A percentile compares a stretch with the other conserved stretches of the same genome.
These are phyloP conservation scores for Bipolaris gigantea DNA, from an alignment of 2,329 filamentous ascomycete species.

Conservation along the genomic window DNA sequence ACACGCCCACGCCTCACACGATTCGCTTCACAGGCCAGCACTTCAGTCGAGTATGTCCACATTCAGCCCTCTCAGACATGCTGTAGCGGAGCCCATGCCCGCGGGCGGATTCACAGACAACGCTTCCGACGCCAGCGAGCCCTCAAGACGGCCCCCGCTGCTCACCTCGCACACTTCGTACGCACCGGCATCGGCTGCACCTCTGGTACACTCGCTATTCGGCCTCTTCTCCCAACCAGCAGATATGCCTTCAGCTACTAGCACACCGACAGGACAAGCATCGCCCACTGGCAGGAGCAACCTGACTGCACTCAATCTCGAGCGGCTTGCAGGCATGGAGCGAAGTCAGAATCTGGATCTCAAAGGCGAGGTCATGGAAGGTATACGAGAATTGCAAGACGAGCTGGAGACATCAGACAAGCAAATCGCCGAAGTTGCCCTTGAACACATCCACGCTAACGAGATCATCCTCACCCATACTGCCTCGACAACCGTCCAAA, in stretches of 20 bases:
- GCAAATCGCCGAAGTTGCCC: slow-evolving; percentile 84
- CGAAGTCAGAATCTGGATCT: slow-evolving; percentile 62
- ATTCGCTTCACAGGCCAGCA: slow-evolving; percentile 42
- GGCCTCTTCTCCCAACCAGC: slow-evolving; percentile 77
- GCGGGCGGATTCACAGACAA: slow-evolving; percentile 33
- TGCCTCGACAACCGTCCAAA: slow-evolving; percentile 82
- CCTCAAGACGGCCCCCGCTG: slow-evolving; percentile 60
- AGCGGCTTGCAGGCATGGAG: slow-evolving; percentile 47
- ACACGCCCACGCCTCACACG: slow-evolving; percentile 41
- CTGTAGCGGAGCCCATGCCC: slow-evolving; percentile 41
- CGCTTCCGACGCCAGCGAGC: slow-evolving; percentile 42
- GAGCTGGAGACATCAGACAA: slow-evolving; percentile 92
- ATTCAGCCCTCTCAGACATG: slow-evolving; percentile 53
- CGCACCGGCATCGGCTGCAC: slow-evolving; percentile 56
- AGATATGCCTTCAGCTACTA: slow-evolving; percentile 48
- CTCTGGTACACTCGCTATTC: slow-evolving; percentile 74
- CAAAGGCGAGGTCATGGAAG: slow-evolving; percentile 87
- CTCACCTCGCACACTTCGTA: slow-evolving; percentile 66
- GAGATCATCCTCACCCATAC: slow-evolving; percentile 91
- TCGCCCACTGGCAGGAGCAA: slow-evolving; percentile 53
- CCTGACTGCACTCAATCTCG: slow-evolving; percentile 39
- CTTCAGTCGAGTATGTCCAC: slow-evolving; percentile 50
- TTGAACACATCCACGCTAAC: slow-evolving; percentile 90
- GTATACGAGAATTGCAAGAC: slow-evolving; percentile 93
- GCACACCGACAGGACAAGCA: slow-evolving; percentile 56